Conservation (phyloP, 2,329 filamentous ascomycete species). For the Thermomyces lanuginosus region DNA sequence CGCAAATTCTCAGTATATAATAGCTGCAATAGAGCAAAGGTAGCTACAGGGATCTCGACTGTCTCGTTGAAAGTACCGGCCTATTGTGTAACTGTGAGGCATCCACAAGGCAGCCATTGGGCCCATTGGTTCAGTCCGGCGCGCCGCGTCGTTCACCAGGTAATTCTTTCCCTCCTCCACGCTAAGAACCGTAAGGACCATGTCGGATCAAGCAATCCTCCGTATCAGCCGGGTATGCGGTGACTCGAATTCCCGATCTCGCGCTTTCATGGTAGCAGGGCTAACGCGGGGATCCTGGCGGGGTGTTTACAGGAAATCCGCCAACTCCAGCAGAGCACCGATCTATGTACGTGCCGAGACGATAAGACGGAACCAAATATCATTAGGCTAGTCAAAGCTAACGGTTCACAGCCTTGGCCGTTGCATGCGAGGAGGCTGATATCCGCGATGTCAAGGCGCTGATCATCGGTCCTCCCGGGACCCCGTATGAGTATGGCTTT, state of each 20-base stretch:
- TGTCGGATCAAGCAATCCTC: constrained; percentile 75
- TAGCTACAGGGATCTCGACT: too few relatives aligned
- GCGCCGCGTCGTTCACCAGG: constrained; percentile 1
- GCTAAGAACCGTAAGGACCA: constrained; percentile 17
- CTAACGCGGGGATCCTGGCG: constrained; percentile 2
- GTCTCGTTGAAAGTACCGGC: too few relatives aligned
- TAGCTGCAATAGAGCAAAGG: too few relatives aligned
- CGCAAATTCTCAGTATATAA: too few relatives aligned
- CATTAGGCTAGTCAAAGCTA: too few relatives aligned
- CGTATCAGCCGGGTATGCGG: constrained; percentile 62
- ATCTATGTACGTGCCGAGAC: constrained; percentile 52
- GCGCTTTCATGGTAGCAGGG: background rate
- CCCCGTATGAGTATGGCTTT: constrained; percentile 93
- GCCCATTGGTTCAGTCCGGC: constrained; percentile 1
- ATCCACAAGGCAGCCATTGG: background rate
- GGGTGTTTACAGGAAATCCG: constrained; percentile 51
- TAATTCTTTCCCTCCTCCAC: constrained; percentile 1
- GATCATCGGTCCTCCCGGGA: constrained; percentile 83
- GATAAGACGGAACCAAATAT: too few relatives aligned
- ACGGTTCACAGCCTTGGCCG: constrained; percentile 51
- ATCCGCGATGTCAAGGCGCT: constrained; percentile 75
- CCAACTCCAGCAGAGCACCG: constrained; percentile 66
- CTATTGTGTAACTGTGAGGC: too few relatives aligned
- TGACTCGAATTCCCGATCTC: constrained; percentile 1
- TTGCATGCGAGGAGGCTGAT: constrained; percentile 74